A percentile compares a stretch with the other conserved stretches of the same genome.
phyloP scores from a whole-genome alignment of 192 early-diverging fungal genomes.

The Coemansia pectinata region DNA sequence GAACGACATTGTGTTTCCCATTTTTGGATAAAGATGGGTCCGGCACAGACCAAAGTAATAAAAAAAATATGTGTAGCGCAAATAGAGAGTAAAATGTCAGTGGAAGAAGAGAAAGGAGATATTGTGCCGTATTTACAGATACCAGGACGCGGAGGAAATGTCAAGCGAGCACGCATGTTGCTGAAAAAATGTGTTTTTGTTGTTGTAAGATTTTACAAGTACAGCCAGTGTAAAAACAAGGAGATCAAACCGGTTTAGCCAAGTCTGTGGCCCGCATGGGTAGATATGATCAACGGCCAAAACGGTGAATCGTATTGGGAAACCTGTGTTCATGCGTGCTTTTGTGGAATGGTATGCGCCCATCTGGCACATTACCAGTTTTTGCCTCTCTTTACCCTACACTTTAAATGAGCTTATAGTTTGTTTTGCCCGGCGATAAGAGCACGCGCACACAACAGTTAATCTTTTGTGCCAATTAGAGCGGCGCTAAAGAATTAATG shows the following conservation, averaged over 20 bases:
- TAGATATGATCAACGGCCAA: background rate
- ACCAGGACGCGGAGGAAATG: background rate
- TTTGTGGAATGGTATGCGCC: background rate
- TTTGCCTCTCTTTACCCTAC: background rate
- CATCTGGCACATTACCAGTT: background rate
- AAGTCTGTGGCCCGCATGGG: background rate
- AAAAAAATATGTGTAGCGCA: background rate
- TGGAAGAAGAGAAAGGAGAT: background rate
- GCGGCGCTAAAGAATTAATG: too few relatives aligned
- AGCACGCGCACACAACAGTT: background rate
- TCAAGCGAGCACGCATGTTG: background rate
- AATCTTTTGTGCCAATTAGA: too few relatives aligned
- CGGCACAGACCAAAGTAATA: background rate
- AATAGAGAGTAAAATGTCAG: background rate
- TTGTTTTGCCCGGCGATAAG: background rate
- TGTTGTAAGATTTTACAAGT: background rate
- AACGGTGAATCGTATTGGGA: background rate
- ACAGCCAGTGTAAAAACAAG: background rate
- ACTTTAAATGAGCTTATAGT: background rate
- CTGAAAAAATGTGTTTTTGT: background rate
- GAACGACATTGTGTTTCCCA: slow-evolving; percentile 36
- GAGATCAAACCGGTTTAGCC: background rate
- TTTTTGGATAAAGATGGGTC: background rate
- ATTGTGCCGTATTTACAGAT: background rate
- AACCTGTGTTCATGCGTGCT: background rate